These are phyloP conservation scores for Suaeda aralocaspica DNA, from an alignment of 148 eudicot species.

Conservation along the genomic window DNA sequence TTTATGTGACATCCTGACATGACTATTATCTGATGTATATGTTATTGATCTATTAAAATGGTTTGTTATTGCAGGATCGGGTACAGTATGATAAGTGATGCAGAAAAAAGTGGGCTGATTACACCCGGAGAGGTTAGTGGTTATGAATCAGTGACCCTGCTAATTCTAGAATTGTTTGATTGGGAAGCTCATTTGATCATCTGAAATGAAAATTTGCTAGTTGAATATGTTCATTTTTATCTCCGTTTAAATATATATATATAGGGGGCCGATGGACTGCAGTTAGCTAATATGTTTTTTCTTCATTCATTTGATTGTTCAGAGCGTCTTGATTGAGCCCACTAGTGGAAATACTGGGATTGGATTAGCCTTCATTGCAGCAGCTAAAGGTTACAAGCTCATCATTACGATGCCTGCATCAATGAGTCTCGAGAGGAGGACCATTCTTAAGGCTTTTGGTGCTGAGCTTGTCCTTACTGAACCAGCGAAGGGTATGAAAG, in stretches of 20 bases:
- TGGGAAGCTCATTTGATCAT: background rate
- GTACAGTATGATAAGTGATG: constrained; percentile 46
- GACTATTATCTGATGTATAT: background rate
- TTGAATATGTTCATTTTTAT: no score
- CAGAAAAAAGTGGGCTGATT: constrained; percentile 42
- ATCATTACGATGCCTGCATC: constrained; percentile 77
- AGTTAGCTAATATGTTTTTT: no score
- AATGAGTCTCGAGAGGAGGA: constrained; percentile 78
- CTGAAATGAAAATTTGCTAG: background rate
- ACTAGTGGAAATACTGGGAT: constrained; percentile 94
- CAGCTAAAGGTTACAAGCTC: constrained; percentile 85
- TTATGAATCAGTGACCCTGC: no score
- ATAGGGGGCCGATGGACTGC: no score
- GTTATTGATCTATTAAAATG: constrained; percentile 3
- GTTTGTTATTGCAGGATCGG: constrained; percentile 34
- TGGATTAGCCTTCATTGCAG: constrained; percentile 83
- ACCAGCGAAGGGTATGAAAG: constrained; percentile 76
- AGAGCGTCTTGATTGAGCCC: constrained; percentile 81
- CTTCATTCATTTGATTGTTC: background rate
- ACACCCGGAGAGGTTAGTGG: constrained; percentile 45
- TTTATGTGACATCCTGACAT: background rate
- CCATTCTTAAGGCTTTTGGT: constrained; percentile 79
- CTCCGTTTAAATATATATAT: no score
- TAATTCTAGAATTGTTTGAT: background rate
- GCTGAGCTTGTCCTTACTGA: constrained; percentile 74